phyloP scores from a whole-genome alignment of 1,139 yeast species.

The Kodamaea plutei region DNA sequence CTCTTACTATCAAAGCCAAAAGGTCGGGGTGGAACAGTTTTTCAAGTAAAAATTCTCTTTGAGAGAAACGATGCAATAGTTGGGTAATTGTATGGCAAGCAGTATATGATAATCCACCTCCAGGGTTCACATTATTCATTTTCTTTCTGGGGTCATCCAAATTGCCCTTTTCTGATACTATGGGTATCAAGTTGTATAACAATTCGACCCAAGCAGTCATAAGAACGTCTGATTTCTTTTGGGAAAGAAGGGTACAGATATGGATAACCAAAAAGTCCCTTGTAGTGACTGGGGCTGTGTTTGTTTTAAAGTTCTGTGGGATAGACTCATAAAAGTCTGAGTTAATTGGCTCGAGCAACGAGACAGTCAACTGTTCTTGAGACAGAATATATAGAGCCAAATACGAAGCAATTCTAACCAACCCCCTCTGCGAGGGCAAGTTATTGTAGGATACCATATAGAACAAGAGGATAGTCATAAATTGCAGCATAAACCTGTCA shows the following conservation, averaged over 20 bases:
- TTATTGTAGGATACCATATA: constrained; percentile 48
- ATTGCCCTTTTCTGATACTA: constrained; percentile 22
- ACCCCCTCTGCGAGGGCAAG: constrained; percentile 32
- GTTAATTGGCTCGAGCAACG: constrained; percentile 40
- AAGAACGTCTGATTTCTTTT: constrained; percentile 16
- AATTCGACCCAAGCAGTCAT: constrained; percentile 51
- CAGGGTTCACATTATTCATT: constrained; percentile 29
- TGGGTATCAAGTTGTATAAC: constrained; percentile 56
- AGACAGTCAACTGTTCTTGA: constrained; percentile 36
- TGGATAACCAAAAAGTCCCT: constrained; percentile 62
- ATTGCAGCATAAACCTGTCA: constrained; percentile 48
- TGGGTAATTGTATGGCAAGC: constrained; percentile 57
- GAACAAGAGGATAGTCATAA: constrained; percentile 52
- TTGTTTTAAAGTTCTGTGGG: constrained; percentile 44
- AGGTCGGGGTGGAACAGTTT: constrained; percentile 51
- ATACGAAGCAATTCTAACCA: constrained; percentile 58
- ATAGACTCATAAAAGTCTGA: constrained; percentile 38
- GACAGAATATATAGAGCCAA: constrained; percentile 60
- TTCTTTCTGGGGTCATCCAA: constrained; percentile 15
- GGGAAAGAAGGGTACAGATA: constrained; percentile 34
- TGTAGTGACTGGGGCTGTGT: constrained; percentile 42
- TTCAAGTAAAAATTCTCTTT: constrained; percentile 37
- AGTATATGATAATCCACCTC: constrained; percentile 55
- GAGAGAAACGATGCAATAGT: constrained; percentile 44
- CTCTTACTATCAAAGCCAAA: constrained; percentile 53